Base-by-base conservation (phyloP, 345 rosid species). In the Laguncularia racemosa region DNA sequence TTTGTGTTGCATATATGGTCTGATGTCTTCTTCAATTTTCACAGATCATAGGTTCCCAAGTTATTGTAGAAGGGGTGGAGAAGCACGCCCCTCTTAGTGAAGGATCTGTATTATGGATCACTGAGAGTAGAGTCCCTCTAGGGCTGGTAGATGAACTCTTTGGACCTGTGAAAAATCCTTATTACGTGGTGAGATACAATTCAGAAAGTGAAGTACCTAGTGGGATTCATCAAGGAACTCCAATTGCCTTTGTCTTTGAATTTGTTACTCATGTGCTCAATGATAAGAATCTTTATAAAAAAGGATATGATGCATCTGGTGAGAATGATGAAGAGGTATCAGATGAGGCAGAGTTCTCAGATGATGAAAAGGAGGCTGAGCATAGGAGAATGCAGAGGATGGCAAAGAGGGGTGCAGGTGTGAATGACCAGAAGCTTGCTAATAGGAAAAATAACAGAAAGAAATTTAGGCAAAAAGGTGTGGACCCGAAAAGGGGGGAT, bases 241-340 rank as follows among this genome's bases (percentile, higher is more conserved):
- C n/a, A 48, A 67, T 93, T 58, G 85, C 99, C 11, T 88, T 82
- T 72, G 87, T 88, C 17, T 72, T 76, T 0, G 99, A 95, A 67
- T 95, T 81, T 64, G 95, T 85, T 61, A 60, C 68, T 66, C 89
- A 85, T 64, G 81, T 88, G 61, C 85, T 95, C 49, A 79, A 69
- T 58, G 83, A 85, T 58, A 73, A 83, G 79, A 80, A 78, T 60
- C 73, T 95, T 55, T 75, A 85, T 79, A 79, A 75, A 72, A 95
- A 95, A 82, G 97, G 96, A 16, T 95, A 90, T 50, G 99, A 95
- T 81, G 95, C 96, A 44, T 90, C 99, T 46, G 93, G 95, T 28
- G 92, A 90, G 65, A 75, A 90, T 59, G 99, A 95, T 58, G 99
- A 95, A 77, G 97, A 90, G 84, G 20, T 84, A 51, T 61, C 84